Base-by-base conservation (phyloP, 2,329 filamentous ascomycete species). In the Tolypocladium cylindrosporum region DNA sequence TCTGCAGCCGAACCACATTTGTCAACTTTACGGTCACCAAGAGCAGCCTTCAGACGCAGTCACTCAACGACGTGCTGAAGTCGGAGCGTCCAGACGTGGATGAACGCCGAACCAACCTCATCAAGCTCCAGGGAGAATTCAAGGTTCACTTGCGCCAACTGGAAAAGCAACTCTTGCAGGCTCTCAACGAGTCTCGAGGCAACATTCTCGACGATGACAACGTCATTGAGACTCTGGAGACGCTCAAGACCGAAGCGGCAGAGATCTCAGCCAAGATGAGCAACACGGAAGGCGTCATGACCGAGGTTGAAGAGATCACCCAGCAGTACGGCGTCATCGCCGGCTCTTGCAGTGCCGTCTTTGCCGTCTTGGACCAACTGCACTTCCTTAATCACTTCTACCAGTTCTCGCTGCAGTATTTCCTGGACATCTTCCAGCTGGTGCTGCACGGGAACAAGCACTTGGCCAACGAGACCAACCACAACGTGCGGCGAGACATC, bases 21-120 rank as follows among this genome's bases (percentile, higher is more conserved):
- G 94, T 99, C 81, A 99, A 99, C 76, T 99, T 99, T 67, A 97
- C 95, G 1, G 93, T 99, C 62, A 99, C 94, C 5, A 93, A 97
- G 76, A 97, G 94, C 82, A 97, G 93, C 79, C 81, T 99, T 69
- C 94, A 96, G 76, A 97, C 94, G 2, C 94, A 99, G 74, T 97
- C 94, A 1, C 84, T 99, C 64, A 97, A 97, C 65, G 92, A 99
- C 62, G 94, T 97, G 40, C 83, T 99, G 68, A 97, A 97, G 74
- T 96, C 92, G 16, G 94, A 99, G 78, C 86, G 95, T 58, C 94
- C 95, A 4, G 94, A 99, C 74, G 91, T 99, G 21, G 94, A 99
- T 70, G 92, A 97, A 78, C 85, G 94, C 63, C 86, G 94, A 58
- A 96, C 92, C 41, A 97, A 99, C 71, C 86, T 99, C 64, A 96